Evolutionary conservation across 108 stramenopile species (phyloP).

Genomic region (Nitzschia sp.): DNA sequence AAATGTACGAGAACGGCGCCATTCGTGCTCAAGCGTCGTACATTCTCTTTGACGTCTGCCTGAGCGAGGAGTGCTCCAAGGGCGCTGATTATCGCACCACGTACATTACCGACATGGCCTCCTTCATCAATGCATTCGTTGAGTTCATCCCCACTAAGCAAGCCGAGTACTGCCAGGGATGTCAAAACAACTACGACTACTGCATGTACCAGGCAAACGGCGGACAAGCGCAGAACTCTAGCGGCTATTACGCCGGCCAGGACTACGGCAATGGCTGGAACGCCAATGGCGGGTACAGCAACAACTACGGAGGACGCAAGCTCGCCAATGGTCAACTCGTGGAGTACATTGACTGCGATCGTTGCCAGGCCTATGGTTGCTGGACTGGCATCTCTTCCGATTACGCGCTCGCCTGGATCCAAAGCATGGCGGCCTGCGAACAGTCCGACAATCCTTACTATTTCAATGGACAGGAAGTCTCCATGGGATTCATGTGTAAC

Average conservation of each 20-base stretch:
- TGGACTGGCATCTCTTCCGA: conserved; percentile 17
- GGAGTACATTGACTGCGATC: conserved; percentile 47
- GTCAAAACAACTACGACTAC: conserved; percentile 45
- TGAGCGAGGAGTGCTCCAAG: conserved; percentile 36
- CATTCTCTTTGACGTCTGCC: conserved; percentile 63
- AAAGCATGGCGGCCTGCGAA: conserved; percentile 21
- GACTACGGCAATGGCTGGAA: neutral
- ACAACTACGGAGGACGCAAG: conserved; percentile 9
- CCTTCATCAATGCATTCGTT: conserved; percentile 45
- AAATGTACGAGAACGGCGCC: neutral
- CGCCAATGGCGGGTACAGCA: neutral
- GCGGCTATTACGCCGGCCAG: conserved; percentile 13
- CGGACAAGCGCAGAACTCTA: too few relatives aligned
- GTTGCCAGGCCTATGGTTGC: conserved; percentile 45
- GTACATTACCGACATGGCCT: conserved; percentile 53
- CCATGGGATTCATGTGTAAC: conserved; percentile 57
- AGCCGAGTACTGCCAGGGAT: conserved; percentile 51
- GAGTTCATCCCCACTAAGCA: conserved; percentile 38
- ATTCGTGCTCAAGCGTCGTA: conserved; percentile 45
- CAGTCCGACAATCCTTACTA: conserved; percentile 10
- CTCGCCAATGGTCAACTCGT: neutral
- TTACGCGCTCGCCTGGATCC: conserved; percentile 36
- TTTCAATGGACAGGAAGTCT: neutral
- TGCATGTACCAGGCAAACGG: too few relatives aligned
- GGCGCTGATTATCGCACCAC: conserved; percentile 1